phyloP scores from a whole-genome alignment of 169 alveolate genomes.

The Eimeria brunetti region DNA sequence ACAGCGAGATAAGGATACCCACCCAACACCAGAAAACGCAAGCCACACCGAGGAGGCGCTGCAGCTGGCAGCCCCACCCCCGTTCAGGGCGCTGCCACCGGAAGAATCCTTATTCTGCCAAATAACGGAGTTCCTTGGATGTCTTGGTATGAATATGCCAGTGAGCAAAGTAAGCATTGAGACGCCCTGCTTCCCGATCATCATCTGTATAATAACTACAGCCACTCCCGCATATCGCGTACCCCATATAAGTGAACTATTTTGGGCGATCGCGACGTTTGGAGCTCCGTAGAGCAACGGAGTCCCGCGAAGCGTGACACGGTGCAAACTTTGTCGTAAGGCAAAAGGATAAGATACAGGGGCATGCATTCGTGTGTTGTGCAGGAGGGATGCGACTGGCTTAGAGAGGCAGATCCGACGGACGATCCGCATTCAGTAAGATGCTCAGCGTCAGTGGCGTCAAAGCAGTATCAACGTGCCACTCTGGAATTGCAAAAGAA shows the following conservation, averaged over 20 bases:
- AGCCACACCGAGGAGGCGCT: slow-evolving; percentile 57
- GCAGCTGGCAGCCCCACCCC: slow-evolving; percentile 59
- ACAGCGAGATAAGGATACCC: slow-evolving; percentile 32
- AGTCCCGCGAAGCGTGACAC: not conserved
- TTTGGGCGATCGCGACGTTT: not conserved
- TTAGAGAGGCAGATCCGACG: slow-evolving; percentile 33
- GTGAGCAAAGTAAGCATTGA: slow-evolving; percentile 14
- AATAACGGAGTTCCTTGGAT: slow-evolving; percentile 31
- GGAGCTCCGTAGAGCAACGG: not conserved
- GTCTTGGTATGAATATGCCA: slow-evolving; percentile 47
- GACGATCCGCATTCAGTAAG: slow-evolving; percentile 37
- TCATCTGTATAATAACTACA: not conserved
- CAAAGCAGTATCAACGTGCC: not conserved
- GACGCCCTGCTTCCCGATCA: too few species aligned
- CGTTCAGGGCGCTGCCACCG: slow-evolving; percentile 50
- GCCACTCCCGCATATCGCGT: not conserved
- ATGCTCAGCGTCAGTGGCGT: not conserved
- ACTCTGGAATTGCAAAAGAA: not conserved
- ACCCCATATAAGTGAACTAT: not conserved
- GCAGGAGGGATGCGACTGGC: slow-evolving; percentile 51
- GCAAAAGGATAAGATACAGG: not conserved
- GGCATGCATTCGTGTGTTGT: not conserved
- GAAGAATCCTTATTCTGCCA: slow-evolving; percentile 49
- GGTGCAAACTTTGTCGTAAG: not conserved
- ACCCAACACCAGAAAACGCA: slow-evolving; percentile 9